phyloP scores from a whole-genome alignment of 805 yeast genomes.

The Ascoidea tarda region DNA sequence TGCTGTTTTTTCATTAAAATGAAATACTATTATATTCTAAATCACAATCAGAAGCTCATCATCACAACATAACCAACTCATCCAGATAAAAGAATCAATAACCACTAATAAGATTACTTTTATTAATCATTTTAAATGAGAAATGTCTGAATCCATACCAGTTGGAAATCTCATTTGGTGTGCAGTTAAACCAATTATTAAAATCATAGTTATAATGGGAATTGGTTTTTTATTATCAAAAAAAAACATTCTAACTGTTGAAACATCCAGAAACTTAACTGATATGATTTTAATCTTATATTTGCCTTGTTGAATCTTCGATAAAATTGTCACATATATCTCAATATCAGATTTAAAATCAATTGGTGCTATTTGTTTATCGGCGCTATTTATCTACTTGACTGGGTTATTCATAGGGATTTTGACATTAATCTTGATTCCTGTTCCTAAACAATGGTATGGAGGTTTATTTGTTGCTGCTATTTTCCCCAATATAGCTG shows the following conservation, averaged over 20 bases:
- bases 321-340: constrained; percentile 54
- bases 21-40: too few species aligned
- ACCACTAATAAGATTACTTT: too few species aligned
- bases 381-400: constrained; percentile 28
- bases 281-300: constrained; percentile 53
- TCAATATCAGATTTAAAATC: constrained; percentile 54
- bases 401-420: constrained; percentile 30
- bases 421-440: constrained; percentile 30
- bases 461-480: constrained; percentile 70
- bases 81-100: too few species aligned
- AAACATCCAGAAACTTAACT: constrained; percentile 56
- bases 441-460: constrained; percentile 57
- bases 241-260: constrained; percentile 47
- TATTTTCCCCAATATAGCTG: constrained; percentile 65
- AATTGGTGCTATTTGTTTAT: constrained; percentile 48
- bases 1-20: too few species aligned
- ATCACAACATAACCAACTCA: too few species aligned
- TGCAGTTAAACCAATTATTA: constrained; percentile 76
- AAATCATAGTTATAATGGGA: constrained; percentile 58
- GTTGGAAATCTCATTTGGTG: constrained; percentile 61
- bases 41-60: too few species aligned
- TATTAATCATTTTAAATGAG: neutral
- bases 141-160: constrained; percentile 7
- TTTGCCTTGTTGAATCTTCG: constrained; percentile 64
- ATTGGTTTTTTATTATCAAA: constrained; percentile 55